A percentile compares a stretch with the other conserved stretches of the same genome.
Evolutionary conservation across 2,329 filamentous ascomycete species (phyloP).

Genomic region (Xylariaceae sp.): DNA sequence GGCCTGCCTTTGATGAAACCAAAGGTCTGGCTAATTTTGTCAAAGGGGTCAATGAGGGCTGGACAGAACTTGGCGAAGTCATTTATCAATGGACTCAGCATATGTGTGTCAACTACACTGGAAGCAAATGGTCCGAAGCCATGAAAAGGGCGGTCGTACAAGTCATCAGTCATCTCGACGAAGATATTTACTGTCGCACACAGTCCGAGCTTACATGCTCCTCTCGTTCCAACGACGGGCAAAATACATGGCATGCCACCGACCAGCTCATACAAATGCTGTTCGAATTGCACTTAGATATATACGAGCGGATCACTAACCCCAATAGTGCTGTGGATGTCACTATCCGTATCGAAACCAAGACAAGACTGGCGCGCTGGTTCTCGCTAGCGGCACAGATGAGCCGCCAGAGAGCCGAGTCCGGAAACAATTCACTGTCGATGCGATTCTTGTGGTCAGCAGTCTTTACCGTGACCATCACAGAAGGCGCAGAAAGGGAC

Average conservation of each 20-base stretch:
- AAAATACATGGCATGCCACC: conserved; percentile 28
- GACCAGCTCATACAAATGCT: conserved; percentile 52
- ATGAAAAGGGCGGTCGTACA: conserved; percentile 56
- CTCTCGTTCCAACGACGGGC: conserved; percentile 15
- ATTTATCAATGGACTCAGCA: conserved; percentile 55
- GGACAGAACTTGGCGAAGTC: conserved; percentile 54
- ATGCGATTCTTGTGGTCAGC: conserved; percentile 57
- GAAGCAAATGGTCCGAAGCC: conserved; percentile 54
- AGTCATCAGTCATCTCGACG: conserved; percentile 51
- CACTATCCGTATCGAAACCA: conserved; percentile 45
- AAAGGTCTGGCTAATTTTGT: conserved; percentile 52
- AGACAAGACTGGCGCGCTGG: conserved; percentile 49
- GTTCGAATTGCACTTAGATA: conserved; percentile 59
- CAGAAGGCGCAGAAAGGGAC: conserved; percentile 50
- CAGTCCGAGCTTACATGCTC: conserved; percentile 37
- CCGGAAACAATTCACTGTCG: conserved; percentile 37
- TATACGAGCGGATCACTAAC: conserved; percentile 56
- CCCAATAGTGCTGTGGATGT: conserved; percentile 52
- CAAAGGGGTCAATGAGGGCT: conserved; percentile 43
- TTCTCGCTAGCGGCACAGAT: conserved; percentile 46
- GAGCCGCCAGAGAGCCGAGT: conserved; percentile 34
- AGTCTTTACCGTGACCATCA: conserved; percentile 49
- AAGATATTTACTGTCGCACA: conserved; percentile 46
- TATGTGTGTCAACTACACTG: conserved; percentile 48
- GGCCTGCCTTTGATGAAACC: conserved; percentile 48